Base-by-base conservation (phyloP, 805 yeast species). In the Zygoascus flipseniorum region DNA sequence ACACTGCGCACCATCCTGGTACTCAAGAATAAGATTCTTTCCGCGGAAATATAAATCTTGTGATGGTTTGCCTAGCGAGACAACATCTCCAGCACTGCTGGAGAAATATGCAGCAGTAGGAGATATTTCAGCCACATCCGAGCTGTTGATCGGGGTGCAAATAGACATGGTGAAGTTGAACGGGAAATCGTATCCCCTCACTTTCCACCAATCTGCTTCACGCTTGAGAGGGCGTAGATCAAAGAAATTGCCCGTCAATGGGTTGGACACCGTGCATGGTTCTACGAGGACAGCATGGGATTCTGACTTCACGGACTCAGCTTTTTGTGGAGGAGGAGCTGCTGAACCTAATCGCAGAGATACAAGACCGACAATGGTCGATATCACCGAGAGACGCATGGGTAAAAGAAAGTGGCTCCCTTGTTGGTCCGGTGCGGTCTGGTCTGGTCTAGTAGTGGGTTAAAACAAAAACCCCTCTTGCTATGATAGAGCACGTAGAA, bases 121-220 rank as follows among this genome's bases (percentile, higher is more conserved):
- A 11, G 76, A 61, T 5, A 66, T 56, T 35, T 52, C 49, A 11
- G 57, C 47, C 26, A 70, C 60, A 45, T 67, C 73, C 1, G 53
- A 50, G 26, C 4, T 58, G 48, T 48, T 60, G 55, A 43, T 61
- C 59, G 48, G 65, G 61, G 43, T 77, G 61, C 92, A 85, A 2
- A 85, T 71, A n/a, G 86, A 85, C 43, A 85, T 60, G 1, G 92
- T 85, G 70, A 84, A 89, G 68, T 89, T 89, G 48, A 71, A 73
- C 28, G 82, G 82, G 60, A 78, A 79, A 58, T 84, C 93, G 65
- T 76, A 77, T 0, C 95, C 95, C 56, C 76, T 77, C 2, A 90
- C 81, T 42, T 74, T 68, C 88, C 90, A 87, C n/a, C 14, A 18
- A n/a, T 45, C 51, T 1, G 66, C 64, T 28, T 60, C 20, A 14